These are phyloP conservation scores for Cucurbita moschata DNA, from an alignment of 306 rosid species.

Conservation along the genomic window DNA sequence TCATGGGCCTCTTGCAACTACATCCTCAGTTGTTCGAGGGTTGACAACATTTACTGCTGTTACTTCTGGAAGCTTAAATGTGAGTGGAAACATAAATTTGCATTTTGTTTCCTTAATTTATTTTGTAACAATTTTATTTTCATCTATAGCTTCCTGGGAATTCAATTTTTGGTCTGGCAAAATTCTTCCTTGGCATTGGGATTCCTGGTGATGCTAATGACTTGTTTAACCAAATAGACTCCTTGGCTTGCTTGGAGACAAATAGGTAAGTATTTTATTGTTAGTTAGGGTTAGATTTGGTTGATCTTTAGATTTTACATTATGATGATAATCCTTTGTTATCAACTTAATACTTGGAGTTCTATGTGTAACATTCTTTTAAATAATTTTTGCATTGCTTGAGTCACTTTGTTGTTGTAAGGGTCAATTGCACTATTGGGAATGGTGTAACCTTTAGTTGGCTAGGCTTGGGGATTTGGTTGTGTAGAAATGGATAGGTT, in stretches of 20 bases:
- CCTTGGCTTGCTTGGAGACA: conserved; percentile 65
- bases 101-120: background rate
- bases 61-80: conserved; percentile 62
- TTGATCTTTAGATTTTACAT: background rate
- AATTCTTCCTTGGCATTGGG: conserved; percentile 84
- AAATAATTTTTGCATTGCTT: background rate
- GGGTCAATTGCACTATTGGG: background rate
- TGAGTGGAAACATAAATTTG: conserved; percentile 17
- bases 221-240: conserved; percentile 77
- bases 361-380: background rate
- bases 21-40: conserved; percentile 89
- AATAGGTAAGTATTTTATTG: conserved; percentile 42
- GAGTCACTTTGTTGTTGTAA: background rate
- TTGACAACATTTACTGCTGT: conserved; percentile 54
- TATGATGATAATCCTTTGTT: background rate
- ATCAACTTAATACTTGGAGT: background rate
- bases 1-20: conserved; percentile 69
- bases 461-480: background rate
- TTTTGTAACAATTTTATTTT: conserved; percentile 22
- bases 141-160: conserved; percentile 64
- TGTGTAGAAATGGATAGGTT: background rate
- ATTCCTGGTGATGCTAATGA: conserved; percentile 85
- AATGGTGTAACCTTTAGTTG: background rate
- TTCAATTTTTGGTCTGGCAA: conserved; percentile 76
- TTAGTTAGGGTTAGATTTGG: background rate